These are phyloP conservation scores for Trypanosoma congolense DNA, from an alignment of 208 protist genomes.

Conservation along the genomic window DNA sequence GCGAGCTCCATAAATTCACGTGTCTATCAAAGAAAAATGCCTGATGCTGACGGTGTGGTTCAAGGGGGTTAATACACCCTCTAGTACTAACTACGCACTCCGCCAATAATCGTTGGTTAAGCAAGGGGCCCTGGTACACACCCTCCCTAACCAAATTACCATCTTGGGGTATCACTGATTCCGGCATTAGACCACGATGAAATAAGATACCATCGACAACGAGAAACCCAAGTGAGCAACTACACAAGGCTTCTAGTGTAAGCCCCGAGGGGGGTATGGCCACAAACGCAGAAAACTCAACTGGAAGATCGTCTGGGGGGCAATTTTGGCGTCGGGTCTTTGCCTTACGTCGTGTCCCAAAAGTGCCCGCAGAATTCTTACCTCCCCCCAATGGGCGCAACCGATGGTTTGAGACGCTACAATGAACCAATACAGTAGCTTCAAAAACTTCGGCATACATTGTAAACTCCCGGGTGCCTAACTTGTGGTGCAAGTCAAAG, in stretches of 20 bases:
- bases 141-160: slow-evolving; percentile 21
- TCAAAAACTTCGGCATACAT: slow-evolving; percentile 5
- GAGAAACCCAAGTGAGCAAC: slow-evolving; percentile 32
- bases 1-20: slow-evolving; percentile 21
- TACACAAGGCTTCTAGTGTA: slow-evolving; percentile 25
- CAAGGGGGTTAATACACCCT: slow-evolving; percentile 7
- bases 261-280: slow-evolving; percentile 10
- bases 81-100: slow-evolving; percentile 15
- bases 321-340: slow-evolving; percentile 6
- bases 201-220: slow-evolving; percentile 40
- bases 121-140: slow-evolving; percentile 38
- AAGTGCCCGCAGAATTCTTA: neutral
- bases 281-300: slow-evolving; percentile 23
- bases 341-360: neutral
- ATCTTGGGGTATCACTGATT: slow-evolving; percentile 8
- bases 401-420: slow-evolving; percentile 18
- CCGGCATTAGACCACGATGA: slow-evolving; percentile 4
- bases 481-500: slow-evolving; percentile 17
- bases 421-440: slow-evolving; percentile 18
- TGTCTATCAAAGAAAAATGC: slow-evolving; percentile 22
- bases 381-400: slow-evolving; percentile 12
- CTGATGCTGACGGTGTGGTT: slow-evolving; percentile 13
- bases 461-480: slow-evolving; percentile 20
- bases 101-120: slow-evolving; percentile 38
- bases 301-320: slow-evolving; percentile 1